Evolutionary conservation across 768 basidiomycete species (phyloP), one percentile per base, ranked within the genome.

Genomic region (Tricholoma sp.): DNA sequence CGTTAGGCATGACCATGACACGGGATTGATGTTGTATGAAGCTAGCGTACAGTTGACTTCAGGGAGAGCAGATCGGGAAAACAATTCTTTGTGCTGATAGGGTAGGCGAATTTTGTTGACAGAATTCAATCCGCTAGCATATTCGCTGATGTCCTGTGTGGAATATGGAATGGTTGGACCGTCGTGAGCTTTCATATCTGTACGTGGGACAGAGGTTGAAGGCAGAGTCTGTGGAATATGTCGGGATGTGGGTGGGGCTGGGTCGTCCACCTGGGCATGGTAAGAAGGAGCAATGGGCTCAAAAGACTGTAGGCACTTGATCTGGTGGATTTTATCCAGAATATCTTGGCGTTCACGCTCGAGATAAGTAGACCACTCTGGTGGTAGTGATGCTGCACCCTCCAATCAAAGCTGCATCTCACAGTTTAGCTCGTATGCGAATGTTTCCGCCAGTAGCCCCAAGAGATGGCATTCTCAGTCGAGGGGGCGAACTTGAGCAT

Each of bases 261-360:
- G 16, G 14, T 39, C 5, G 5, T 2, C 37, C 16, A 5, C 24
- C 24, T 27, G 24, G 5, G 6, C 5, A 5, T n/a, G 5, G 37
- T 39, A 6, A 5, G 37, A 16, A 5, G n/a, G n/a, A n/a, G n/a
- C n/a, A 3, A 39, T n/a, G 1, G 16, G 5, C 14, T n/a, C 37
- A 1, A n/a, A 11, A 12, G 11, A 5, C 35, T 12, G 37, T n/a
- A 39, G 6, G n/a, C 37, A 16, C 24, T 27, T 22, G 24, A 4
- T 22, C 46, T n/a, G 37, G n/a, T 18, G 39, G 18, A 43, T 7
- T 35, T 31, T 43, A 9, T 47, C 35, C 27, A 47, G 24, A 16
- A 54, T 37, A 31, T 53, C 57, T 19, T 37, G 19, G 35, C 51
- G 34, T 39, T 53, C 57, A 24, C 32, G 50, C 21, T 54, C 45